Conservation (phyloP, 75 land plant species). For the Cunninghamia lanceolata region DNA sequence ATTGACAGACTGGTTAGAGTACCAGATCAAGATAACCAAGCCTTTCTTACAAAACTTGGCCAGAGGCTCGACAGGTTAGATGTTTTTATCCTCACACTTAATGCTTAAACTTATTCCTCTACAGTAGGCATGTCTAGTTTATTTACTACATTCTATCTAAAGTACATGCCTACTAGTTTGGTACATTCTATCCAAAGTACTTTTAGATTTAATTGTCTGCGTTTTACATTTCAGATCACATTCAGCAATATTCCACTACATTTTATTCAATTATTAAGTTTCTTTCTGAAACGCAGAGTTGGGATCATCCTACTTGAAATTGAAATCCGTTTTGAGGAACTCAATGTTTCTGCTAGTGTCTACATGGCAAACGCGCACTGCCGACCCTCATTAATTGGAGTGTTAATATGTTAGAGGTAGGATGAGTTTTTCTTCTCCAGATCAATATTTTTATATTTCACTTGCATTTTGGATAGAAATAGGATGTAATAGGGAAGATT, state of each 20-base stretch:
- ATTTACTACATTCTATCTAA: too few relatives aligned
- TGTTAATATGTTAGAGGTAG: constrained; percentile 20
- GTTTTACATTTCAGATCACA: too few relatives aligned
- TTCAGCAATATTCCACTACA: not conserved
- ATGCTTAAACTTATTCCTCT: too few relatives aligned
- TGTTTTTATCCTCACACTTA: too few relatives aligned
- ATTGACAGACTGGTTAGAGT: constrained; percentile 56
- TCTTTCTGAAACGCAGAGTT: constrained; percentile 8
- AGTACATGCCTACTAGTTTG: too few relatives aligned
- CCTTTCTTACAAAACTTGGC: constrained; percentile 48
- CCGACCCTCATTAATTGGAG: constrained; percentile 18
- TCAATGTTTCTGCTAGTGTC: constrained; percentile 16
- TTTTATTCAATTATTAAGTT: not conserved
- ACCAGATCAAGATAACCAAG: constrained; percentile 63
- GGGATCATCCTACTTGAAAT: constrained; percentile 23
- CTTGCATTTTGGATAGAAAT: too few relatives aligned
- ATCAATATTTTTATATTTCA: too few relatives aligned
- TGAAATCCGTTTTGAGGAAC: constrained; percentile 24
- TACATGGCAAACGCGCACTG: constrained; percentile 19
- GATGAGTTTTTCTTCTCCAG: too few relatives aligned
- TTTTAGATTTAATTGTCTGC: too few relatives aligned
- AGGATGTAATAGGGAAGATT: too few relatives aligned
- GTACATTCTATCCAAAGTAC: too few relatives aligned
- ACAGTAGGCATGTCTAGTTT: too few relatives aligned
- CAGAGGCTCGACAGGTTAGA: constrained; percentile 53